Evolutionary conservation across 345 rosid genomes (phyloP).

Genomic region (Dipteronia dyeriana): DNA sequence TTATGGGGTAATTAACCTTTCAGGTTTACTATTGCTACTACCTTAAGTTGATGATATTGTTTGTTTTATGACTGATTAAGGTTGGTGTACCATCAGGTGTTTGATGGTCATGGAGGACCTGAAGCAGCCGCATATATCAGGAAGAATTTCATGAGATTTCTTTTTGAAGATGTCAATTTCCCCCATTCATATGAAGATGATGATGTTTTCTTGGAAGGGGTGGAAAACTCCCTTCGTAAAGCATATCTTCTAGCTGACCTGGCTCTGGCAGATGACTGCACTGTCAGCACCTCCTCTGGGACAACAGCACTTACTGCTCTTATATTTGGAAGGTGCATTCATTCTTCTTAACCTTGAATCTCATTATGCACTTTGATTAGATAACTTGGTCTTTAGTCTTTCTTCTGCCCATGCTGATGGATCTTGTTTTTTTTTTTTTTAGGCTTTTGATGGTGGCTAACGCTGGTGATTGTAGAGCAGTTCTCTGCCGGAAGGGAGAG

Average conservation of each 20-base stretch:
- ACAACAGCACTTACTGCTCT: conserved; percentile 81
- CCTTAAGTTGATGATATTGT: conserved; percentile 11
- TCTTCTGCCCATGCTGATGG: conserved; percentile 6
- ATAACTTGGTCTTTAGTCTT: background rate
- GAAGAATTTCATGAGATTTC: conserved; percentile 47
- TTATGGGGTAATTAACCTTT: conserved; percentile 51
- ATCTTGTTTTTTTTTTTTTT: conserved; percentile 3
- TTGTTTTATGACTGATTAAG: conserved; percentile 16
- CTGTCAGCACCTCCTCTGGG: conserved; percentile 72
- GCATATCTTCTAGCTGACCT: conserved; percentile 75
- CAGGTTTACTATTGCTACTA: conserved; percentile 4
- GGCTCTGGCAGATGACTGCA: conserved; percentile 63
- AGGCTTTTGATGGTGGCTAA: conserved; percentile 81
- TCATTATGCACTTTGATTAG: background rate
- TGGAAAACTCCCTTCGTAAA: conserved; percentile 50
- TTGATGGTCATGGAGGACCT: conserved; percentile 96
- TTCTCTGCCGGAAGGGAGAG: conserved; percentile 67
- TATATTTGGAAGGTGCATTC: conserved; percentile 62
- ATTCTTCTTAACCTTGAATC: conserved; percentile 2
- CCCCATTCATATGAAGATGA: conserved; percentile 59
- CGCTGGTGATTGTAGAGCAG: conserved; percentile 89
- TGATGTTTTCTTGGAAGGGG: conserved; percentile 47
- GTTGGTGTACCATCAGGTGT: conserved; percentile 42
- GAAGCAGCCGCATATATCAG: conserved; percentile 68
- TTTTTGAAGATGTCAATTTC: conserved; percentile 60